Percentiles rank a stretch among this genome's conserved stretches.
phyloP scores from a whole-genome alignment of 2,329 filamentous ascomycete species.

The Fusarium incarnatum region DNA sequence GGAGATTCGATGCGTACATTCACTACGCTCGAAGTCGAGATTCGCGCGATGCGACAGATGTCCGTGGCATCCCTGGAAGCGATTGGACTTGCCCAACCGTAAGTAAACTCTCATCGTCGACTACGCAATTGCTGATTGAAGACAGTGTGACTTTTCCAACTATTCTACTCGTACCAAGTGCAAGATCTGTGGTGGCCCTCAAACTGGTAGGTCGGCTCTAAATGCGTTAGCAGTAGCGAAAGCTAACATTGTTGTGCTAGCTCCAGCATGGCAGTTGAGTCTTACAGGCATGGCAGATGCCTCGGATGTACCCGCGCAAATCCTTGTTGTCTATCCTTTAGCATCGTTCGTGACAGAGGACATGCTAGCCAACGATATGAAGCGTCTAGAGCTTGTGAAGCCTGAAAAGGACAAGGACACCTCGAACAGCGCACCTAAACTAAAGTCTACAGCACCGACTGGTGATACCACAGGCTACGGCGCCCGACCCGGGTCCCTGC shows the following conservation, averaged over 20 bases:
- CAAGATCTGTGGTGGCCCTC: conserved; percentile 53
- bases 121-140: conserved; percentile 27
- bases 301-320: conserved; percentile 73
- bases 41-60: conserved; percentile 48
- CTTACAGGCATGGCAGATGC: conserved; percentile 63
- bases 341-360: conserved; percentile 78
- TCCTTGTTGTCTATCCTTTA: conserved; percentile 79
- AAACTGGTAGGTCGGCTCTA: conserved; percentile 45
- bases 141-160: conserved; percentile 56
- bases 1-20: conserved; percentile 53
- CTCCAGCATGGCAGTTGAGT: conserved; percentile 50
- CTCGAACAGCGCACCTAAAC: conserved; percentile 61
- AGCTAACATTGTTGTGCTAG: conserved; percentile 26
- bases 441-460: conserved; percentile 69
- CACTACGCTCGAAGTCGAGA: conserved; percentile 57
- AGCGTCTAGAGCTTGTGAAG: conserved; percentile 76
- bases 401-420: conserved; percentile 59
- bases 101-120: conserved; percentile 13
- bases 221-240: neutral
- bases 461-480: conserved; percentile 71
- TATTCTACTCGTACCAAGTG: conserved; percentile 54
- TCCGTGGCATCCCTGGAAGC: conserved; percentile 31
- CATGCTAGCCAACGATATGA: conserved; percentile 76
- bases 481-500: conserved; percentile 78
- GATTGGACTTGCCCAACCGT: conserved; percentile 55